These are phyloP conservation scores for Arachis monticola DNA, from an alignment of 331 rosid genomes.

Conservation along the genomic window DNA sequence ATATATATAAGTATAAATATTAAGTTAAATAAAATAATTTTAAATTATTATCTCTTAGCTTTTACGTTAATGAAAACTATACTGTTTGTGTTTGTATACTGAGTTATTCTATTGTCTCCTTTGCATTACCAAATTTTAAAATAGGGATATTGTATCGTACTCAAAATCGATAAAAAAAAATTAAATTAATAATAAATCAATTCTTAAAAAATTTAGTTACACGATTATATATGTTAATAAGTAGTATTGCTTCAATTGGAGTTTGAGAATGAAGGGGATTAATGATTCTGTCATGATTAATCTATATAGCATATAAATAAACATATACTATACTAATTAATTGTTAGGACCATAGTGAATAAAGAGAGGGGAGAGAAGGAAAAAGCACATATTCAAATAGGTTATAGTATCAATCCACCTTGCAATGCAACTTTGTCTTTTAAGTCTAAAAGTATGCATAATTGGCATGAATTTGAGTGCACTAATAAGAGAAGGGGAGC, in stretches of 20 bases:
- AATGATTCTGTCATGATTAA: slow-evolving; percentile 59
- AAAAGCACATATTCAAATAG: slow-evolving; percentile 86
- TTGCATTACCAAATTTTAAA: no score
- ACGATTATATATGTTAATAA: slow-evolving; percentile 29
- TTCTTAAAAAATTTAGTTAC: no score
- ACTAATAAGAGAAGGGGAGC: slow-evolving; percentile 41
- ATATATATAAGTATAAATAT: no score
- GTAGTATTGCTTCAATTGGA: slow-evolving; percentile 5
- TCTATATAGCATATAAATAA: slow-evolving; percentile 55
- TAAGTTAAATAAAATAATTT: no score
- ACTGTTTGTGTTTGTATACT: no score
- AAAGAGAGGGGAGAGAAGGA: slow-evolving; percentile 47
- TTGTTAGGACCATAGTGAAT: slow-evolving; percentile 49
- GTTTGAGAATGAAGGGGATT: slow-evolving; percentile 32
- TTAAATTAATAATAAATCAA: no score
- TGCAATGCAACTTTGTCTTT: slow-evolving; percentile 64
- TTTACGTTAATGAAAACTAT: no score
- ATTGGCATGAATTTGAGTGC: slow-evolving; percentile 80
- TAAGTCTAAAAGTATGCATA: slow-evolving; percentile 71
- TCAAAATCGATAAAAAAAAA: no score
- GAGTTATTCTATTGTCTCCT: no score
- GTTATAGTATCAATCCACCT: slow-evolving; percentile 73
- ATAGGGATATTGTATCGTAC: no score
- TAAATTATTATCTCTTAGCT: no score
- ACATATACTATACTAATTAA: background rate